Conservation (phyloP, 306 rosid species). For the Cicer arietinum region DNA sequence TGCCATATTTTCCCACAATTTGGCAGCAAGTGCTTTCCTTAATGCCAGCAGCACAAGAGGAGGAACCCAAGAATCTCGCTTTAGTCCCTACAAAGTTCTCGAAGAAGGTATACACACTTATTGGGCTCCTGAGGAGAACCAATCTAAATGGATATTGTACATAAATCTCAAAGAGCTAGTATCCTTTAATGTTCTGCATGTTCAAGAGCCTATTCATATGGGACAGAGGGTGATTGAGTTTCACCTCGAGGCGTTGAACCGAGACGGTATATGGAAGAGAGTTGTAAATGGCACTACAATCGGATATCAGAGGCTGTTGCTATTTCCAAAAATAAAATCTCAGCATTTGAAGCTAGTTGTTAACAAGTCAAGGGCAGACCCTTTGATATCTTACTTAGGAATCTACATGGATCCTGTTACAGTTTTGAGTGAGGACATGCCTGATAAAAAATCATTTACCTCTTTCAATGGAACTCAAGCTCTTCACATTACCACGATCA, state of each 20-base stretch:
- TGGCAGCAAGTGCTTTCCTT: constrained; percentile 61
- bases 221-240: constrained; percentile 86
- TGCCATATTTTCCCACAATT: constrained; percentile 75
- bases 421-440: constrained; percentile 35
- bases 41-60: constrained; percentile 78
- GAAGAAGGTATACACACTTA: constrained; percentile 70
- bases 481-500: constrained; percentile 39
- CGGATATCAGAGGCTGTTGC: constrained; percentile 76
- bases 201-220: constrained; percentile 94
- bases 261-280: constrained; percentile 61
- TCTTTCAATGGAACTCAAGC: constrained; percentile 58
- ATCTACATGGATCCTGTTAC: constrained; percentile 68
- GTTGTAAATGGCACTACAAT: constrained; percentile 73
- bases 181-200: constrained; percentile 72
- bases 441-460: constrained; percentile 37
- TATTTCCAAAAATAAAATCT: constrained; percentile 61
- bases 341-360: constrained; percentile 75
- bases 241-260: constrained; percentile 63
- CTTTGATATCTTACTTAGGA: constrained; percentile 70
- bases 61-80: constrained; percentile 52
- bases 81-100: constrained; percentile 66
- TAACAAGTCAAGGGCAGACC: constrained; percentile 73
- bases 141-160: constrained; percentile 61
- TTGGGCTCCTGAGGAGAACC: constrained; percentile 83
- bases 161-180: constrained; percentile 62